Base-by-base conservation (phyloP, 2,329 filamentous ascomycete genomes). In the Scedosporium dehoogii region DNA sequence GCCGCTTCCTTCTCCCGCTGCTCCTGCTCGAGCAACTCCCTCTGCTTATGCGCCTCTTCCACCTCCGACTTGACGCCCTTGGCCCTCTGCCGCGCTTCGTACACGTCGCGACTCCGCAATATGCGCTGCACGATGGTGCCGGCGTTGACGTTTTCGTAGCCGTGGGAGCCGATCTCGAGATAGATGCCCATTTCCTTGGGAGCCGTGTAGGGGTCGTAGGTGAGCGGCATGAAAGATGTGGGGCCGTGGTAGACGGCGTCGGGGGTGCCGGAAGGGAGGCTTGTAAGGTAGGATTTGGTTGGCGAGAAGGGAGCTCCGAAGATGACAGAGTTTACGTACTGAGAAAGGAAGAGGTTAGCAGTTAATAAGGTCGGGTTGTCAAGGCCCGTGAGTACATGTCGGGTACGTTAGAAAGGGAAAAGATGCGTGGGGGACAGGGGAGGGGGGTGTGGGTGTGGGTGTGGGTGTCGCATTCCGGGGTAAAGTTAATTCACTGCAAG, bases 241-340 rank as follows among this genome's bases (percentile, higher is more conserved):
- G 92, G 91, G n/a, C 94, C 94, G 76, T 99, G 94, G 75, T 97
- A 99, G 65, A 99, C 90, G 29, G 86, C 88, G 69, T 88, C 81
- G 14, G 92, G 90, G 4, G 82, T 83, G 59, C 88, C 86, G 74
- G 86, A 86, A 0, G 93, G 92, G 56, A 96, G 80, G 1, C 84
- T 80, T 63, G 81, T 81, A 51, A 99, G 83, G 74, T 96, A 99
- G 2, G 84, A 77, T 70, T 85, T 84, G n/a, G 85, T 90, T 3
- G 93, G 91, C 2, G 88, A 86, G 72, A 96, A 96, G 1, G 94
- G 94, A 0, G 94, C 91, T 44, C 90, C 91, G 71, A 99, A 96
- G 65, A 97, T 79, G 62, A 96, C 87, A 46, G 90, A 87, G 73
- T 96, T 84, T 70, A 97, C 83, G 76, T 96, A 96, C 87, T 96